A percentile compares a stretch with the other conserved stretches of the same genome.
phyloP scores from a whole-genome alignment of 306 rosid species.

The Cercis canadensis region DNA sequence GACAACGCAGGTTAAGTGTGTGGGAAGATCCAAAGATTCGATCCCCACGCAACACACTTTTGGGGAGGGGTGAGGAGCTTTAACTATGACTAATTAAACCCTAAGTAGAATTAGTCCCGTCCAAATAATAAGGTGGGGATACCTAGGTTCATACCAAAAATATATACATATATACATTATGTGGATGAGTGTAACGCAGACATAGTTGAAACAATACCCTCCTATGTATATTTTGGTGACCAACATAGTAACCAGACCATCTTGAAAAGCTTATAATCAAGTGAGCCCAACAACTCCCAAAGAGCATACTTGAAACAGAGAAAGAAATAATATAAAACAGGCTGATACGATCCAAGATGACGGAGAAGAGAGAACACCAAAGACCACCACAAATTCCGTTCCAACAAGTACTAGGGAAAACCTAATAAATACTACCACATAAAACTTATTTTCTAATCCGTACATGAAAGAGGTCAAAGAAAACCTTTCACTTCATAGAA shows the following conservation, averaged over 20 bases:
- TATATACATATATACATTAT: too few relatives aligned
- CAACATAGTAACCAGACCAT: slow-evolving; percentile 11
- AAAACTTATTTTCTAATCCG: neutral
- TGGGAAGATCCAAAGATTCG: too few relatives aligned
- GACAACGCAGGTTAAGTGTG: too few relatives aligned
- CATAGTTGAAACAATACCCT: neutral
- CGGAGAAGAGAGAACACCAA: slow-evolving; percentile 2
- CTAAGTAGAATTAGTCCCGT: too few relatives aligned
- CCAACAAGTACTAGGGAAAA: neutral
- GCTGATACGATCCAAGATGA: neutral
- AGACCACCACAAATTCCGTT: slow-evolving; percentile 10
- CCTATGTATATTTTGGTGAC: slow-evolving; percentile 11
- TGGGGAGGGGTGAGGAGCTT: too few relatives aligned
- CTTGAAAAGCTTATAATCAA: slow-evolving; percentile 13
- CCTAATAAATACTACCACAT: neutral
- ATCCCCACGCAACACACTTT: too few relatives aligned
- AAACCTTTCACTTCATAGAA: slow-evolving; percentile 21
- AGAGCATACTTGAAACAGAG: slow-evolving; percentile 1
- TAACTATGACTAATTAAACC: too few relatives aligned
- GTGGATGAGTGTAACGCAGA: slow-evolving; percentile 7
- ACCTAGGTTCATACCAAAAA: too few relatives aligned
- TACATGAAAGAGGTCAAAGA: neutral
- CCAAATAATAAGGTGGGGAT: too few relatives aligned
- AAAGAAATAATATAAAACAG: slow-evolving; percentile 13
- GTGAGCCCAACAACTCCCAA: slow-evolving; percentile 14